These are phyloP conservation scores for Coffea eugenioides DNA, from an alignment of 257 asterid species.

Conservation along the genomic window DNA sequence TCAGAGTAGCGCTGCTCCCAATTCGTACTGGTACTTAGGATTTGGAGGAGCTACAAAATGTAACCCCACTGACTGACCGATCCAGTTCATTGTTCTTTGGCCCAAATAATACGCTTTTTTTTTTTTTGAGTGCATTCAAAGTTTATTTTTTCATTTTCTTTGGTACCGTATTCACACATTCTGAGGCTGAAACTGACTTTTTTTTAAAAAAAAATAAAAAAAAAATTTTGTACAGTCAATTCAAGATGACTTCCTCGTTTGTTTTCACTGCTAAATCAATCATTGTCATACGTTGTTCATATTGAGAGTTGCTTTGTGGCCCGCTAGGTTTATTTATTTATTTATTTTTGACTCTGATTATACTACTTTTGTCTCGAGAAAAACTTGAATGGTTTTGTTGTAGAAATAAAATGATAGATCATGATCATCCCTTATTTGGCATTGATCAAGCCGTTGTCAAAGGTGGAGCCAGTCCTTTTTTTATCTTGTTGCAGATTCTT, in stretches of 20 bases:
- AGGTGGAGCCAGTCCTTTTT: not conserved
- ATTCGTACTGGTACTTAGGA: too few species aligned
- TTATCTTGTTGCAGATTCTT: constrained; percentile 9
- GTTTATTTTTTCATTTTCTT: not conserved
- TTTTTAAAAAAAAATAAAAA: not conserved
- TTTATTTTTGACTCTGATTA: too few species aligned
- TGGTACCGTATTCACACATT: not conserved
- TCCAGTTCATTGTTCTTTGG: not conserved
- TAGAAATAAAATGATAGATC: not conserved
- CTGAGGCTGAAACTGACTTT: constrained; percentile 18
- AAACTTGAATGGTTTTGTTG: not conserved
- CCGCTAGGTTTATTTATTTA: not conserved
- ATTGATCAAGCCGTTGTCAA: not conserved
- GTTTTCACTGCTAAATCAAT: constrained; percentile 25
- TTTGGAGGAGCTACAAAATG: not conserved
- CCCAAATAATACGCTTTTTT: not conserved
- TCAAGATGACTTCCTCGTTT: constrained; percentile 24
- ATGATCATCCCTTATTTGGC: not conserved
- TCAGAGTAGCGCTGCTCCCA: not conserved
- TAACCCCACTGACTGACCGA: not conserved
- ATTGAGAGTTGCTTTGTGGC: not conserved
- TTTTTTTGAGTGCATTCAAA: not conserved
- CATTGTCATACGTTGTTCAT: not conserved
- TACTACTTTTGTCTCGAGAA: not conserved
- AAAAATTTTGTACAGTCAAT: constrained; percentile 9